Evolutionary conservation across 305 asterid species (phyloP).

Genomic region (Fraxinus albicans): DNA sequence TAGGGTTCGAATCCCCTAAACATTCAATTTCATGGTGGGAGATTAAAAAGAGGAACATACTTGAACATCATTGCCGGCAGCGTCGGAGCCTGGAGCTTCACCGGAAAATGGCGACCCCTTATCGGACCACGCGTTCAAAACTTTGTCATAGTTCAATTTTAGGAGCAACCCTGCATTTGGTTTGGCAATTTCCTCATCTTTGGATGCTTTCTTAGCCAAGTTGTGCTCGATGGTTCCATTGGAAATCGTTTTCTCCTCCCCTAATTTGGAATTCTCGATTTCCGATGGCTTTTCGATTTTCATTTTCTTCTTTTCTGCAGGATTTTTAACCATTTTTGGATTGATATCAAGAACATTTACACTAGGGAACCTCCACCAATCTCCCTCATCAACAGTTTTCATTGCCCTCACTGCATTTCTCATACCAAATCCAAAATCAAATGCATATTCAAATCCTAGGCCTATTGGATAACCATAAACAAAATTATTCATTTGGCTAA

Average conservation of each 20-base stretch:
- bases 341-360: slow-evolving; percentile 56
- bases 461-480: slow-evolving; percentile 84
- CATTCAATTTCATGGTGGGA: neutral
- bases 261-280: slow-evolving; percentile 14
- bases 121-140: slow-evolving; percentile 71
- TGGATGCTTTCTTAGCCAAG: slow-evolving; percentile 1
- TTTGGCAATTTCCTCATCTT: slow-evolving; percentile 29
- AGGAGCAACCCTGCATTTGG: slow-evolving; percentile 40
- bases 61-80: slow-evolving; percentile 63
- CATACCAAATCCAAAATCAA: slow-evolving; percentile 46
- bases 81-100: slow-evolving; percentile 47
- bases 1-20: neutral
- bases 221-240: neutral
- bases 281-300: slow-evolving; percentile 42
- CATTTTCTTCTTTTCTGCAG: slow-evolving; percentile 42
- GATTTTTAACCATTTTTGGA: slow-evolving; percentile 35
- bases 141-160: slow-evolving; percentile 58
- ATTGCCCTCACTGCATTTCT: slow-evolving; percentile 50
- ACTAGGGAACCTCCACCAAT: slow-evolving; percentile 71
- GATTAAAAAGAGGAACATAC: slow-evolving; percentile 36
- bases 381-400: slow-evolving; percentile 46
- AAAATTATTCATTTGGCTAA: slow-evolving; percentile 11
- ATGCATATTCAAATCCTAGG: slow-evolving; percentile 35
- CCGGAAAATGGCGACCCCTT: slow-evolving; percentile 64
- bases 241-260: neutral